Conservation (phyloP, 2,329 filamentous ascomycete genomes). For the Pestalotiopsis fici region DNA sequence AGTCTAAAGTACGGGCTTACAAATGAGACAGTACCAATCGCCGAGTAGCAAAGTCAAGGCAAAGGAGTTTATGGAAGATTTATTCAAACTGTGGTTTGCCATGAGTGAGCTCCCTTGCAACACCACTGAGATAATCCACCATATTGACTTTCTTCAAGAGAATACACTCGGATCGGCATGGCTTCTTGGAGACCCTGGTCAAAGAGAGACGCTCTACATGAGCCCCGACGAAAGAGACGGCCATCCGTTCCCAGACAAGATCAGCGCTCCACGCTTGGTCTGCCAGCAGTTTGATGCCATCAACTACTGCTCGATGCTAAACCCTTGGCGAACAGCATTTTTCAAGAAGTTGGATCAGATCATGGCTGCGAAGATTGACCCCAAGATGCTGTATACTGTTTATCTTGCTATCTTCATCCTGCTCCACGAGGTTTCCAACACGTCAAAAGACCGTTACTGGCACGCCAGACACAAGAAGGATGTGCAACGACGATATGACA, state of each 20-base stretch:
- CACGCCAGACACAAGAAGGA: conserved; percentile 39
- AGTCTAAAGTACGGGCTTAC: conserved; percentile 15
- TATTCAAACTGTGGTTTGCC: conserved; percentile 48
- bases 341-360: conserved; percentile 27
- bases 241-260: conserved; percentile 37
- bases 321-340: conserved; percentile 20
- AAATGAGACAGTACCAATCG: conserved; percentile 22
- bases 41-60: conserved; percentile 24
- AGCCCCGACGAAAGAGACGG: conserved; percentile 32
- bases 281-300: conserved; percentile 31
- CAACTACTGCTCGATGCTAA: conserved; percentile 20
- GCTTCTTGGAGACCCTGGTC: conserved; percentile 30
- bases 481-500: conserved; percentile 36
- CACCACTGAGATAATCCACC: background rate
- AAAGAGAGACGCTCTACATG: conserved; percentile 40
- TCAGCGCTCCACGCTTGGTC: conserved; percentile 32
- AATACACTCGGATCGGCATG: conserved; percentile 46
- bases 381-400: conserved; percentile 26
- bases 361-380: conserved; percentile 24
- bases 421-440: conserved; percentile 37
- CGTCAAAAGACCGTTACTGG: conserved; percentile 41
- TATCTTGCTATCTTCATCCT: conserved; percentile 32
- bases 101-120: conserved; percentile 37
- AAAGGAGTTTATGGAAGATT: conserved; percentile 36
- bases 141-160: conserved; percentile 29